Conservation (phyloP, 768 basidiomycete genomes). For the Amanita jacksonii region DNA sequence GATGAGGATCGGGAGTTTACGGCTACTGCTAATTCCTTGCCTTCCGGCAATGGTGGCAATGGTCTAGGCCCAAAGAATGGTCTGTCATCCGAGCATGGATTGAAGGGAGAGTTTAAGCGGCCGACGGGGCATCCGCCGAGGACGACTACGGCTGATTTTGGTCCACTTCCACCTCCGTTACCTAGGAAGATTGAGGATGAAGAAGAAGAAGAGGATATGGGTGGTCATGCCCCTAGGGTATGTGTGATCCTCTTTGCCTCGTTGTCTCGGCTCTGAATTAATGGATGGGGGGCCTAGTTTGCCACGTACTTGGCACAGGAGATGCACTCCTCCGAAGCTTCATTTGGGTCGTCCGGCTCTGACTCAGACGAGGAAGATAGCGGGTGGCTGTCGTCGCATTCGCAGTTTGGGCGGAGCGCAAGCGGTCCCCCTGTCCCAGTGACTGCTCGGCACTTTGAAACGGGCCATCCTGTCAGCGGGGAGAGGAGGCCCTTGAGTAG, state of each 20-base stretch:
- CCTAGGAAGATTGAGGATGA: slow-evolving; percentile 30
- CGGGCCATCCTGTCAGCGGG: not conserved
- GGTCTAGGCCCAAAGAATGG: too few relatives aligned
- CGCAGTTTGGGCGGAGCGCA: slow-evolving; percentile 43
- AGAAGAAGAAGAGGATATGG: slow-evolving; percentile 30
- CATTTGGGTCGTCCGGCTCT: slow-evolving; percentile 38
- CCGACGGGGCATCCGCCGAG: slow-evolving; percentile 32
- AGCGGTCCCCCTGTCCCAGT: too few relatives aligned
- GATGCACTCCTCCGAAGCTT: slow-evolving; percentile 50
- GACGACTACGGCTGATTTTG: slow-evolving; percentile 59
- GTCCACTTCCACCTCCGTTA: slow-evolving; percentile 30
- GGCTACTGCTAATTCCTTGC: not conserved
- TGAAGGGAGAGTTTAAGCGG: slow-evolving; percentile 52
- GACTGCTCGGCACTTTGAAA: slow-evolving; percentile 26
- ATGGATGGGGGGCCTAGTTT: slow-evolving; percentile 63
- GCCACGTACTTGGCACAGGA: slow-evolving; percentile 71
- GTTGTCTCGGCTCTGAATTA: slow-evolving; percentile 4
- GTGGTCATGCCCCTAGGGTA: slow-evolving; percentile 34
- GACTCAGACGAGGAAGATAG: slow-evolving; percentile 75
- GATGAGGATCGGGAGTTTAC: slow-evolving; percentile 36
- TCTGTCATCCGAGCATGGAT: slow-evolving; percentile 12
- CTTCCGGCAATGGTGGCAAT: slow-evolving; percentile 9
- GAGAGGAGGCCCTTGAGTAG: slow-evolving; percentile 38
- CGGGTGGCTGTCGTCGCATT: slow-evolving; percentile 76
- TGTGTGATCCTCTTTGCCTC: slow-evolving; percentile 13